A percentile compares a stretch with the other conserved stretches of the same genome.
Conservation (phyloP, 2,329 filamentous ascomycete genomes). For the Diaporthe amygdali region DNA sequence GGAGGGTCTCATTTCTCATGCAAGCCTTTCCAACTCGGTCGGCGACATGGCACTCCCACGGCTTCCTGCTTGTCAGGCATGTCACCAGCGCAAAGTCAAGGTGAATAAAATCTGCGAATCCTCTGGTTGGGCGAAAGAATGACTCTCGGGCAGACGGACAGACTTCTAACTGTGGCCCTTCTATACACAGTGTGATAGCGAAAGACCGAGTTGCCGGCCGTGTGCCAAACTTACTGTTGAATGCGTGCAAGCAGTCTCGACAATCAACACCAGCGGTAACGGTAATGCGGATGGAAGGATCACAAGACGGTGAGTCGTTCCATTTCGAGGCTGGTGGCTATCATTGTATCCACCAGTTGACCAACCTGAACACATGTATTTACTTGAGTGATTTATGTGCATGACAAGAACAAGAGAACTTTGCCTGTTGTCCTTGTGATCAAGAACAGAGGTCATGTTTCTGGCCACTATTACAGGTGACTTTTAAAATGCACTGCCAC, state of each 20-base stretch:
- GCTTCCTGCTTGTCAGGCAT: background rate
- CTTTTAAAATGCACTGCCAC: too few relatives aligned
- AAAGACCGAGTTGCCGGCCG: background rate
- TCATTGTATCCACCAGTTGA: too few relatives aligned
- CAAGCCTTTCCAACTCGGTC: background rate
- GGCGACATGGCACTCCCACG: background rate
- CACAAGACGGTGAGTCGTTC: background rate
- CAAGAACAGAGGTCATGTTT: background rate
- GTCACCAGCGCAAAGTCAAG: background rate
- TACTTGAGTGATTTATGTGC: too few relatives aligned
- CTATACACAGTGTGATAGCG: background rate
- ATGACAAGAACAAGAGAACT: too few relatives aligned
- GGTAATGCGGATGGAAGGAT: background rate
- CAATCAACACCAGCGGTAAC: background rate
- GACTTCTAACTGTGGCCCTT: background rate
- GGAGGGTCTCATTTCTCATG: background rate
- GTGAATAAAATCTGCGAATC: background rate
- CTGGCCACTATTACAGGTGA: background rate
- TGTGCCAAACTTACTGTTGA: background rate
- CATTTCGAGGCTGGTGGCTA: background rate
- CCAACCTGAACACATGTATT: too few relatives aligned
- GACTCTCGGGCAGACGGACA: too few relatives aligned
- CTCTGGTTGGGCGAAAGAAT: too few relatives aligned
- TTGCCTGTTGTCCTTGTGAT: too few relatives aligned
- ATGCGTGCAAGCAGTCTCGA: background rate